A percentile compares a stretch with the other conserved stretches of the same genome.
phyloP scores from a whole-genome alignment of 495 filamentous ascomycete genomes.

The Lineolata rhizophorae region DNA sequence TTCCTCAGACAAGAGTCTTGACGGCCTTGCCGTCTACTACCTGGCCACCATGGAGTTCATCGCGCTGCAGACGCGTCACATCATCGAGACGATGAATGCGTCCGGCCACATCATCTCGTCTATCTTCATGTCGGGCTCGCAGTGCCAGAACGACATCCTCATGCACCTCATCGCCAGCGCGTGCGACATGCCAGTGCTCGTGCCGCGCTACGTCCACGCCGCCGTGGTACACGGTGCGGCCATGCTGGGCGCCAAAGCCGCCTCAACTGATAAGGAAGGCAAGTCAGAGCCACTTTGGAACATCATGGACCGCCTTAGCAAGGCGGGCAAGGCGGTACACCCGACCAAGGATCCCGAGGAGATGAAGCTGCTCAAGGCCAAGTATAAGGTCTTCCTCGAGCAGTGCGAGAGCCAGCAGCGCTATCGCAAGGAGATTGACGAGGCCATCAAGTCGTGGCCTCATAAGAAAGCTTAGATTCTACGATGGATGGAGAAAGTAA shows the following conservation, averaged over 20 bases:
- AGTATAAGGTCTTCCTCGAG: conserved; percentile 46
- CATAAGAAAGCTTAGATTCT: too few species aligned
- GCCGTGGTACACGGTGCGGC: conserved; percentile 94
- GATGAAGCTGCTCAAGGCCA: conserved; percentile 57
- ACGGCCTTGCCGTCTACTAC: conserved; percentile 75
- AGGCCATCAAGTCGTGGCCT: too few species aligned
- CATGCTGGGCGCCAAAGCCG: conserved; percentile 92
- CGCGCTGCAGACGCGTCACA: conserved; percentile 85
- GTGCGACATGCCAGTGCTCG: conserved; percentile 76
- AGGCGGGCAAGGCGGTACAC: conserved; percentile 64
- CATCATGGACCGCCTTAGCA: conserved; percentile 95
- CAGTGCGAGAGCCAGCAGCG: conserved; percentile 19
- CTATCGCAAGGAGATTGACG: conserved; percentile 19
- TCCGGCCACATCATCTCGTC: conserved; percentile 65
- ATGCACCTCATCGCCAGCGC: conserved; percentile 79
- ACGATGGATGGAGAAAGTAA: too few species aligned
- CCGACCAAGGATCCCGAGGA: conserved; percentile 55
- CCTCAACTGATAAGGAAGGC: conserved; percentile 39
- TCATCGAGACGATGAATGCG: conserved; percentile 78
- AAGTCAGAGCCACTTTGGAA: conserved; percentile 73
- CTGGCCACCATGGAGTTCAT: conserved; percentile 95
- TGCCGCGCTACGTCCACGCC: conserved; percentile 78
- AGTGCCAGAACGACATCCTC: conserved; percentile 86
- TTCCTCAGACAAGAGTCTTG: conserved; percentile 60
- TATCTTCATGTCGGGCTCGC: conserved; percentile 95